Base-by-base conservation (phyloP, 139 green algal genomes). In the Chlamydomonas asymmetrica region DNA sequence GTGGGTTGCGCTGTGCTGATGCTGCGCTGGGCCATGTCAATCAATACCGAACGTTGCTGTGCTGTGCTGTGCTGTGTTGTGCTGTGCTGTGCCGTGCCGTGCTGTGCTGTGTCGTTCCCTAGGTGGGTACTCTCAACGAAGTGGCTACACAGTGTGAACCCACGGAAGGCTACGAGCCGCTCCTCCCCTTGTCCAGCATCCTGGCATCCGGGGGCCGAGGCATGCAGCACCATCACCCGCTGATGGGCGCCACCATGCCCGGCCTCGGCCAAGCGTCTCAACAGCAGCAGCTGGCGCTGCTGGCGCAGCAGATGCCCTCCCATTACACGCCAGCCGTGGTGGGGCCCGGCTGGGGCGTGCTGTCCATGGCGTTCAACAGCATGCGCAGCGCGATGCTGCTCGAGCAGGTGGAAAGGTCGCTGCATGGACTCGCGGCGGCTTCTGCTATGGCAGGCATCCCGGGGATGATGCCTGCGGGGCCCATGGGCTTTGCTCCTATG, bases 121-220 rank as follows among this genome's bases (percentile, higher is more conserved):
- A 77, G 71, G 68, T 57, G 71, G 71, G 71, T 40, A 77, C 71
- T 0, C 71, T 77, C n/a, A 62, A 77, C 59, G 71, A 77, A 59
- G 41, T 31, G 2, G 13, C 38, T 3, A 77, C 71, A 0, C 71
- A 77, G 71, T 57, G 68, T 57, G 23, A 57, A 3, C 62, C 60
- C 59, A 59, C 68, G 34, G 23, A 41, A 32, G 43, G 16, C 20
- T 23, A 32, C 32, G 71, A 70, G 43, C 71, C 41, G 5, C 60
- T 77, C 59, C n/a, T n/a, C 56, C 32, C 16, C 59, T 34, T 5
- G 59, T 29, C 16, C 16, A 23, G 6, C 32, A 41, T 31, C 20
- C 6, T 2, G 31, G 31, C 2, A 4, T 20, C 20, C 2, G 6
- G 4, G 31, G 25, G 57, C 10, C 31, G 31, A 32, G 5, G 31